These are phyloP conservation scores for Crucihimalaya himalaica DNA, from an alignment of 345 rosid species.

Conservation along the genomic window DNA sequence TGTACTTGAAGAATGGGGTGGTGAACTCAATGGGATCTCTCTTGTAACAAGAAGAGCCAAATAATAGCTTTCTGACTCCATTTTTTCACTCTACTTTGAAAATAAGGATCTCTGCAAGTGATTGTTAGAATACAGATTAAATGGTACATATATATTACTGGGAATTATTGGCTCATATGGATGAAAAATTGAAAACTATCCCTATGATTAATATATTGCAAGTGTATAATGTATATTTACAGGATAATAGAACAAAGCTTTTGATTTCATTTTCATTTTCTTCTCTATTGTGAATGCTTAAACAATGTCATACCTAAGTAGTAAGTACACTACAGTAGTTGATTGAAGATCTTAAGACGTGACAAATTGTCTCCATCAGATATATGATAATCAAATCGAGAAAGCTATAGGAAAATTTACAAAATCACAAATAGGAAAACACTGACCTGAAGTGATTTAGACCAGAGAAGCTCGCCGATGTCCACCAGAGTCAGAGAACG, in stretches of 20 bases:
- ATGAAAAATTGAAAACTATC: not conserved
- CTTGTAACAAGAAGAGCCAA: constrained; percentile 56
- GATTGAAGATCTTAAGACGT: not conserved
- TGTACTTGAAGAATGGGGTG: constrained; percentile 94
- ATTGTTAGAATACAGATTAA: not conserved
- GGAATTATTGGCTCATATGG: not conserved
- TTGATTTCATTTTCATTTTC: not conserved
- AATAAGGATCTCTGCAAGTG: not conserved
- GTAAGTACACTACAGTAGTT: not conserved
- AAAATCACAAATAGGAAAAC: not conserved
- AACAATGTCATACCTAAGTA: not conserved
- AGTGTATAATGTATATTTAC: constrained; percentile 19
- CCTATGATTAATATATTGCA: not conserved
- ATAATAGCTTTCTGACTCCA: constrained; percentile 29
- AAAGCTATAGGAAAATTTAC: not conserved
- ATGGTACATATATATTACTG: not conserved
- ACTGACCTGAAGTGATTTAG: not conserved
- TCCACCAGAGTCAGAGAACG: not conserved
- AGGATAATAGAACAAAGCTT: not conserved
- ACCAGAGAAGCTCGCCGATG: not conserved
- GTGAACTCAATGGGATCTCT: constrained; percentile 79
- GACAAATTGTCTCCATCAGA: not conserved
- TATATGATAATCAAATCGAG: not conserved
- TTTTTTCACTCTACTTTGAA: not conserved
- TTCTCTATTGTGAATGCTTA: not conserved